Evolutionary conservation across 1,139 yeast genomes (phyloP).

Genomic region (Nakaseomyces uthaithaninus): DNA sequence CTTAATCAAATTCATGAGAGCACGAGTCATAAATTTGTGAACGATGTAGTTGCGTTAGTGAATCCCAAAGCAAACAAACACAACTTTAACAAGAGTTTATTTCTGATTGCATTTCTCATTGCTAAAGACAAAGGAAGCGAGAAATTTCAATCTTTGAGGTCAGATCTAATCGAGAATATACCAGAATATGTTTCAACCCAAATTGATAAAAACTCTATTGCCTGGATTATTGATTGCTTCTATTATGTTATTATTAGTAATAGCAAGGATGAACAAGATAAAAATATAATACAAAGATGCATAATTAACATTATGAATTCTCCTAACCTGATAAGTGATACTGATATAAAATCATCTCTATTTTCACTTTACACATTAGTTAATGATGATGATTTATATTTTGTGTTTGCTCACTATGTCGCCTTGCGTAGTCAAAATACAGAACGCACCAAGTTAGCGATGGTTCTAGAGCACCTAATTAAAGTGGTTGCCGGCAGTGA

Average conservation of each 20-base stretch:
- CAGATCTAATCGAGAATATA: background rate
- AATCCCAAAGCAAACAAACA: background rate
- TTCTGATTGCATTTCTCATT: background rate
- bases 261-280: too few species aligned
- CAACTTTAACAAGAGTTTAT: background rate
- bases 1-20: background rate
- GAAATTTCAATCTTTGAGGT: background rate
- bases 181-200: background rate
- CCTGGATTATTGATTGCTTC: constrained; percentile 7
- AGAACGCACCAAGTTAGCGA: constrained; percentile 14
- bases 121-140: background rate
- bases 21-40: constrained; percentile 3
- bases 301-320: background rate
- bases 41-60: background rate
- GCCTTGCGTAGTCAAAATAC: constrained; percentile 25
- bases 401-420: constrained; percentile 32
- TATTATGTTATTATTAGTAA: constrained; percentile 1
- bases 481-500: background rate
- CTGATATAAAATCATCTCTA: constrained; percentile 23
- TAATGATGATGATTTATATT: constrained; percentile 18
- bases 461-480: background rate
- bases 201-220: background rate
- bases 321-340: constrained; percentile 3
- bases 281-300: background rate
- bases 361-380: constrained; percentile 32